Evolutionary conservation across 306 rosid species (phyloP), one percentile per base, ranked within the genome.

Genomic region (Cucumis hystrix): DNA sequence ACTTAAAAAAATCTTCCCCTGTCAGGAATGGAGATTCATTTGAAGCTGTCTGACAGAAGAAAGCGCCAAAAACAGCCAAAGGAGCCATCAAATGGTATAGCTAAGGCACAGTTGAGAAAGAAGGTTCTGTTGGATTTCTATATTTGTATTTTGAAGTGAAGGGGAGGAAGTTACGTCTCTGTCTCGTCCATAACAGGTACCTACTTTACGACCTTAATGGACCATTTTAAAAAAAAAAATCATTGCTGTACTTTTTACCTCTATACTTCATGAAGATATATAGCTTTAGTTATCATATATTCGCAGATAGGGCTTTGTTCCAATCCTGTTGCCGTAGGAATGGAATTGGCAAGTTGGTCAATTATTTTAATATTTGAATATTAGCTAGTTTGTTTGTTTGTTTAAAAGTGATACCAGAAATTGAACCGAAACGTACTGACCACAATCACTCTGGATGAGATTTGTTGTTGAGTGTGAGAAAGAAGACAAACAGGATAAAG

Each of bases 361-460:
- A n/a, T 41, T 67, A 67, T 67, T 67, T 41, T 41, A 12, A 20
- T 40, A 20, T 17, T 67, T 20, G 74, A 67, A 41, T 40, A 10
- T 67, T 28, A 70, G 74, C 47, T 47, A 55, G 30, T 40, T 14
- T 45, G 33, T 43, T 45, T 70, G 35, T 41, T 43, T 41, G 28
- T 20, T 16, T 13, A 40, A 52, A 30, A 8, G 28, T 49, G 62
- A 37, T 49, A 73, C 45, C 63, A 74, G 52, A 56, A 74, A 37
- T 74, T 49, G 76, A 51, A 49, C 35, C 13, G 30, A 45, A 69
- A 15, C 56, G 75, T 69, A 69, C 43, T 16, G 76, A 8, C 76
- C 76, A 72, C 76, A 72, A 72, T 23, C 76, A 51, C 43, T 72
- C 1, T 47, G 60, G 76, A 49, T 72, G 61, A 51, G 60, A 72